Percentiles rank a stretch among this genome's conserved stretches.
Conservation (phyloP, 2,329 filamentous ascomycete genomes). For the Fusarium palustre region DNA sequence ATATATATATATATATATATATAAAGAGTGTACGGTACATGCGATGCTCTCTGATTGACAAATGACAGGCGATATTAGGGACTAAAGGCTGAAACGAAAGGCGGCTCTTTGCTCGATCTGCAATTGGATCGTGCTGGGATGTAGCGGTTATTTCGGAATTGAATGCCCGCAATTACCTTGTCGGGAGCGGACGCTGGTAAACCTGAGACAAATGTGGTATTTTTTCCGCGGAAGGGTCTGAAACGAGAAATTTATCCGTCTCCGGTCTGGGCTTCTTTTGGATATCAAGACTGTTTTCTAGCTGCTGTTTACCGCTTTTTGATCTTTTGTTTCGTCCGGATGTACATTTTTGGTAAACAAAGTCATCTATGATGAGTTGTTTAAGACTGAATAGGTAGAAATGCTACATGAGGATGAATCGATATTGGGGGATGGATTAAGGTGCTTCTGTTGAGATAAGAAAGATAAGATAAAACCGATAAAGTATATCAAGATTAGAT, state of each 20-base stretch:
- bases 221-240: constrained; percentile 36
- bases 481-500: no score
- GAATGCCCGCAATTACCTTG: constrained; percentile 25
- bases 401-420: neutral
- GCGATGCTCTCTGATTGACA: no score
- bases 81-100: constrained; percentile 24
- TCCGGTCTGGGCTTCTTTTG: neutral
- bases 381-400: neutral
- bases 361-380: neutral
- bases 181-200: constrained; percentile 14
- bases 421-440: neutral
- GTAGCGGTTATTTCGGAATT: constrained; percentile 27
- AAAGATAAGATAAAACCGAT: neutral
- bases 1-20: no score
- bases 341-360: neutral
- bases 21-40: neutral
- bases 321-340: neutral
- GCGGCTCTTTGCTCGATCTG: constrained; percentile 4
- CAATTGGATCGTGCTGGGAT: constrained; percentile 14
- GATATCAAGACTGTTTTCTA: neutral
- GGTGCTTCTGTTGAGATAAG: neutral
- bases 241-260: constrained; percentile 36
- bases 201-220: constrained; percentile 27
- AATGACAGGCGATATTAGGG: constrained; percentile 17
- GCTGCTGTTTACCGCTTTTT: neutral